A percentile compares a stretch with the other conserved stretches of the same genome.
phyloP scores from a whole-genome alignment of 140 eudicot species.

The Flaveria floridana region DNA sequence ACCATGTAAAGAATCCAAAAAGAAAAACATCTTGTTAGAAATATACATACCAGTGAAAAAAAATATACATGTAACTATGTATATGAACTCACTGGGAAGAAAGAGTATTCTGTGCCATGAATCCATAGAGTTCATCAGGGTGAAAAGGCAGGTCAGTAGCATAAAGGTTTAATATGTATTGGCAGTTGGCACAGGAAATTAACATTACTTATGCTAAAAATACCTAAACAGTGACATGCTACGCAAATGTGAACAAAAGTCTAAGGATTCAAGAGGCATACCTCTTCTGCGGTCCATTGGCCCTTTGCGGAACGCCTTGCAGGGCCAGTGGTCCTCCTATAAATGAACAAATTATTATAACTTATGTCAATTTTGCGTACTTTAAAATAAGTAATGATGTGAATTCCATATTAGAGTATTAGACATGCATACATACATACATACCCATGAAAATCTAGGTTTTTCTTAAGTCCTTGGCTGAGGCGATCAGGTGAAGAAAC shows the following conservation, averaged over 20 bases:
- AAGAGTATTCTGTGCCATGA: not conserved
- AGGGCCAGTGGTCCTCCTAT: conserved; percentile 88
- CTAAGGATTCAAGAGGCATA: not conserved
- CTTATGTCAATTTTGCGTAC: not conserved
- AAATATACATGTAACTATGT: not conserved
- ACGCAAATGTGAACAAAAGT: too few relatives aligned
- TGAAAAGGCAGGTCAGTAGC: not conserved
- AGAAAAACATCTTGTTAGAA: not conserved
- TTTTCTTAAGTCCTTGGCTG: conserved; percentile 3
- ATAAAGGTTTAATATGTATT: not conserved
- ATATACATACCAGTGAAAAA: not conserved
- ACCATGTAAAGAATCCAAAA: not conserved
- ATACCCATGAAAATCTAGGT: conserved; percentile 4
- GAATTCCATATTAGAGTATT: too few relatives aligned
- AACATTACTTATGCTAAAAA: not conserved
- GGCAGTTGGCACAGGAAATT: not conserved
- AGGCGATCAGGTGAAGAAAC: conserved; percentile 11
- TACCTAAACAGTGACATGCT: too few relatives aligned
- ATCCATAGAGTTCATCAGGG: not conserved
- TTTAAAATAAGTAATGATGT: not conserved
- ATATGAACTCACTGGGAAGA: not conserved
- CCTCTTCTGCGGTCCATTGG: conserved; percentile 90
- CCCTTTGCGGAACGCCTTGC: conserved; percentile 91
- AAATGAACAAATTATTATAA: not conserved
- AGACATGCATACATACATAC: not conserved